phyloP scores from a whole-genome alignment of 139 green algal species.

The Klebsormidium nitens region DNA sequence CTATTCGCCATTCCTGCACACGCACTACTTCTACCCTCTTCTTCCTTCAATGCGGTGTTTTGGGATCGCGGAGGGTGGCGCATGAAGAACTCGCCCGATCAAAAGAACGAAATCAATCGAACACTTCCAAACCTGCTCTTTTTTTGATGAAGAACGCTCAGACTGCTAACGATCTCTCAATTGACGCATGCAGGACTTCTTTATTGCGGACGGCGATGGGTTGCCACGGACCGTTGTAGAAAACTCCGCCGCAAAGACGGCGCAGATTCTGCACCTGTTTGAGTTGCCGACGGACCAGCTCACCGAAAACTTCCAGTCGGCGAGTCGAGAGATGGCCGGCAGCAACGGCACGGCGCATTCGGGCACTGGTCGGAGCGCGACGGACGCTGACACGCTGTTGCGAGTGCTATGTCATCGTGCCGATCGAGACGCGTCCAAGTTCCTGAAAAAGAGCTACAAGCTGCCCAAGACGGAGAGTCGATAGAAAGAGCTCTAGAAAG shows the following conservation, averaged over 20 bases:
- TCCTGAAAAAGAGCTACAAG: conserved; percentile 35
- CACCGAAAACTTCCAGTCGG: conserved; percentile 18
- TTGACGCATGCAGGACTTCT: conserved; percentile 38
- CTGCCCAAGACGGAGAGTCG: conserved; percentile 20
- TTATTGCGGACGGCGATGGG: conserved; percentile 32
- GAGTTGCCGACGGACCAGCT: conserved; percentile 9
- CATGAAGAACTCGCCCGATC: too few species aligned
- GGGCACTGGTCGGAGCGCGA: conserved; percentile 6
- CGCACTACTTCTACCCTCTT: too few species aligned
- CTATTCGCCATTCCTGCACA: too few species aligned
- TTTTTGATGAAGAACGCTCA: too few species aligned
- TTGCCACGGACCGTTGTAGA: conserved; percentile 26
- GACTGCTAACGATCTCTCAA: too few species aligned
- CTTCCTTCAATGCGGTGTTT: too few species aligned
- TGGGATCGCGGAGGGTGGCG: too few species aligned
- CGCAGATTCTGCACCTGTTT: conserved; percentile 29
- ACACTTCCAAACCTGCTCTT: too few species aligned
- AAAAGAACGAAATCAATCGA: too few species aligned
- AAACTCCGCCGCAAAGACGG: conserved; percentile 12
- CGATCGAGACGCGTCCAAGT: conserved; percentile 38
- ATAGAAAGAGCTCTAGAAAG: too few species aligned
- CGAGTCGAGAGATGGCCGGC: not conserved
- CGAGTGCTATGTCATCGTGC: conserved; percentile 39
- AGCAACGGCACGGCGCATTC: not conserved
- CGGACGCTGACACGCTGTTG: conserved; percentile 21